Conservation (phyloP, 2,329 filamentous ascomycete genomes). For the Domatiomyces globalis region DNA sequence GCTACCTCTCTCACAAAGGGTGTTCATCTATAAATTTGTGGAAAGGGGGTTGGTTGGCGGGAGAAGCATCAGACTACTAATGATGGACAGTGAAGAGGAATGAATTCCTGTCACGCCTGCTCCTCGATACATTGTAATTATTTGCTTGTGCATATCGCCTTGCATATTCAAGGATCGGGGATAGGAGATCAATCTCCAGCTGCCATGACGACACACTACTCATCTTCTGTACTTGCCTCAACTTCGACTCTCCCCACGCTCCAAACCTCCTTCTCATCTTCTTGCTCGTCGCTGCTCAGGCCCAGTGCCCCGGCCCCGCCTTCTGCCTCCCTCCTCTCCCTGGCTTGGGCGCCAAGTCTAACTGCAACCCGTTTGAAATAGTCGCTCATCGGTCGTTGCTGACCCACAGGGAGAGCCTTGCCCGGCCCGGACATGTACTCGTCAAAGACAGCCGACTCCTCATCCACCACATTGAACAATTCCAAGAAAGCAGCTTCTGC, state of each 20-base stretch:
- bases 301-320: conserved; percentile 77
- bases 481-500: conserved; percentile 89
- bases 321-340: conserved; percentile 81
- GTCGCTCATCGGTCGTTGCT: conserved; percentile 73
- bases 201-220: background rate
- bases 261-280: conserved; percentile 94
- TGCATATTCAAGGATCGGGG: too few relatives aligned
- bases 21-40: too few relatives aligned
- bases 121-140: too few relatives aligned
- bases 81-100: too few relatives aligned
- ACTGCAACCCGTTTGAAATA: conserved; percentile 92
- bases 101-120: too few relatives aligned
- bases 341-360: conserved; percentile 69
- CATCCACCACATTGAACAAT: conserved; percentile 78
- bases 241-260: conserved; percentile 83
- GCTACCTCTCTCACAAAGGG: too few relatives aligned
- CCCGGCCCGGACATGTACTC: conserved; percentile 62
- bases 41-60: too few relatives aligned
- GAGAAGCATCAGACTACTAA: too few relatives aligned
- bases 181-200: too few relatives aligned
- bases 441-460: conserved; percentile 75
- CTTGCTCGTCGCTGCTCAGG: conserved; percentile 74
- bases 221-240: conserved; percentile 24
- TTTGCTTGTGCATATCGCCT: too few relatives aligned
- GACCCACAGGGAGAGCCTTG: conserved; percentile 39